Base-by-base conservation (phyloP, 1,284 basidiomycete species). In the Clitocybe nebularis region DNA sequence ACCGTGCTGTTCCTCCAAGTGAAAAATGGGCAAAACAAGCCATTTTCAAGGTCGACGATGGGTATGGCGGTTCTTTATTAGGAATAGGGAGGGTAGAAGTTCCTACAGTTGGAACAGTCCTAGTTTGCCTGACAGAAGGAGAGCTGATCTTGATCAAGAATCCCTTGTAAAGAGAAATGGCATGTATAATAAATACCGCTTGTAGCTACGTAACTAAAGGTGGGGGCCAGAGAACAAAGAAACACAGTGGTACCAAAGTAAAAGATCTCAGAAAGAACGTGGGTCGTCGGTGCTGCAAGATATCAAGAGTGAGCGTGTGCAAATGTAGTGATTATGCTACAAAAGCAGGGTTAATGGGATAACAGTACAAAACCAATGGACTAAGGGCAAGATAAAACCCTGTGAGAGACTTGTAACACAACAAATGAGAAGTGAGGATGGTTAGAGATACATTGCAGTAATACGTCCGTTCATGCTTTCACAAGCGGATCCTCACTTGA, bases 101-200 rank as follows among this genome's bases (percentile, higher is more conserved):
- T 7, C 47, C 44, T 1, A 57, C 52, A 19, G 68, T 53, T 6
- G 57, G 68, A 7, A 45, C 53, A 3, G 64, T 80, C 0, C 62
- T 93, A 2, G 59, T 89, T 1, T 89, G 84, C 44, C 64, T 97
- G 37, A 89, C 87, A 45, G 93, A 96, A 63, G 75, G 71, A 20
- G 78, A 85, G 57, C 55, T 94, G 29, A 73, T 90, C 4, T 61
- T 93, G 40, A 62, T 93, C 44, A 69, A 63, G 41, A 53, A 53
- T 46, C 37, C 35, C 3, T 49, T 21, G 22, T 36, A 38, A 23
- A 28, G 26, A 38, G 22, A 30, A 17, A 45, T 45, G 30, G 11
- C 38, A 44, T 54, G 43, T 45, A 47, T 48, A 46, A 32, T 40
- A 43, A 39, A 40, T 44, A 44, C 37, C 17, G 35, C 43, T 34